phyloP scores from a whole-genome alignment of 139 green algal species.

The Chlamydomonas eustigma region DNA sequence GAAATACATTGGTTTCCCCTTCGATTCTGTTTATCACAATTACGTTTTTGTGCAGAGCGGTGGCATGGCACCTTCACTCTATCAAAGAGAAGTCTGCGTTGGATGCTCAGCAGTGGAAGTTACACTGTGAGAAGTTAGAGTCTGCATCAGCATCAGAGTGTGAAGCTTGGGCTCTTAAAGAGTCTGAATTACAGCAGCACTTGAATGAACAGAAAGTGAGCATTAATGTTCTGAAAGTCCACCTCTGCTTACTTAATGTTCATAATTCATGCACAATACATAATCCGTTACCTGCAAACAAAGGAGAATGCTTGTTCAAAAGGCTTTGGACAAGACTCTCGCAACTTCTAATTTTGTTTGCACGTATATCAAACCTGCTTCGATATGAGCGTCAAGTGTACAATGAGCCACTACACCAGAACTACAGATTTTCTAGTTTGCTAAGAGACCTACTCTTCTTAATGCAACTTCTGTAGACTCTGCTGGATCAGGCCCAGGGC shows the following conservation, averaged over 20 bases:
- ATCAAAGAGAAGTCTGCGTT: conserved; percentile 21
- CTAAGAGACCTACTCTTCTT: neutral
- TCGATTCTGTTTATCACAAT: neutral
- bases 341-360: too few relatives aligned
- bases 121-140: conserved; percentile 6
- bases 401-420: neutral
- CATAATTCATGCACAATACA: neutral
- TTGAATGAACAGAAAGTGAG: neutral
- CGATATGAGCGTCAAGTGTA: too few relatives aligned
- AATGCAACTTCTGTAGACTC: neutral
- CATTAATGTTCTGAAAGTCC: too few relatives aligned
- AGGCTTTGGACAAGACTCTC: neutral
- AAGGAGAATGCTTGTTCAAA: neutral
- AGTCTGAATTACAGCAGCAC: neutral
- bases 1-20: neutral
- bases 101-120: conserved; percentile 44
- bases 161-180: neutral
- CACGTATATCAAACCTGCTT: too few relatives aligned
- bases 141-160: neutral
- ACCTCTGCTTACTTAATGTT: neutral
- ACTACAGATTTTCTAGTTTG: neutral
- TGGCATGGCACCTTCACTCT: conserved; percentile 38
- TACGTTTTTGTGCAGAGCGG: conserved; percentile 33
- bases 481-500: neutral
- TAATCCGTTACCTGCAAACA: neutral